Evolutionary conservation across 2,329 filamentous ascomycete genomes (phyloP).

Genomic region (Stagonosporopsis chrysanthemi): DNA sequence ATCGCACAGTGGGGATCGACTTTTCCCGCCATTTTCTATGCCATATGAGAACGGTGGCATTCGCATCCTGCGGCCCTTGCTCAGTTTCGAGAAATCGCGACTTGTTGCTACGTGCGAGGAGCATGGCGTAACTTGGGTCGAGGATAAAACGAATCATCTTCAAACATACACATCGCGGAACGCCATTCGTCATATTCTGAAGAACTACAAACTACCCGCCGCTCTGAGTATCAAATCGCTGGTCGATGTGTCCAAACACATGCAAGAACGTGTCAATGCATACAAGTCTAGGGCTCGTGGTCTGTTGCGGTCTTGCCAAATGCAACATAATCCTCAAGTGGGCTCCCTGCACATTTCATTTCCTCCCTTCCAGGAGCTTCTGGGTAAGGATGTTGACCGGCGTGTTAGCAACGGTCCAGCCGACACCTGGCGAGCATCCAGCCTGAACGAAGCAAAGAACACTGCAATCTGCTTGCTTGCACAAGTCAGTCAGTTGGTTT

Average conservation of each 20-base stretch:
- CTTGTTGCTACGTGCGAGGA: slow-evolving; percentile 77
- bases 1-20: slow-evolving; percentile 51
- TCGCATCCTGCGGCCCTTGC: slow-evolving; percentile 71
- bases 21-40: no score
- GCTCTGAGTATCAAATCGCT: slow-evolving; percentile 71
- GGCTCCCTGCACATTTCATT: slow-evolving; percentile 45
- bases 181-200: slow-evolving; percentile 73
- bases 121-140: slow-evolving; percentile 76
- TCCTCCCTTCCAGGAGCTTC: slow-evolving; percentile 32
- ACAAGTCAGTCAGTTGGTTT: slow-evolving; percentile 58
- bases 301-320: slow-evolving; percentile 59
- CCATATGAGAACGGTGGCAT: slow-evolving; percentile 71
- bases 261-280: slow-evolving; percentile 63
- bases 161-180: slow-evolving; percentile 80
- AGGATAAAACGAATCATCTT: slow-evolving; percentile 84
- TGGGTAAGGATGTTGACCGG: slow-evolving; percentile 1
- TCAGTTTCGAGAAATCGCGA: slow-evolving; percentile 74
- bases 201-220: slow-evolving; percentile 67
- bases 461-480: slow-evolving; percentile 56
- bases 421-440: slow-evolving; percentile 15
- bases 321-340: slow-evolving; percentile 54
- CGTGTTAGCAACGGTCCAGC: slow-evolving; percentile 23
- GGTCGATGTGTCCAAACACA: slow-evolving; percentile 52
- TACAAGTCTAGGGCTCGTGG: slow-evolving; percentile 62
- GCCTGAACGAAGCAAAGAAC: slow-evolving; percentile 32